Evolutionary conservation across 2,329 filamentous ascomycete species (phyloP).

Genomic region (Aureobasidium sp.): DNA sequence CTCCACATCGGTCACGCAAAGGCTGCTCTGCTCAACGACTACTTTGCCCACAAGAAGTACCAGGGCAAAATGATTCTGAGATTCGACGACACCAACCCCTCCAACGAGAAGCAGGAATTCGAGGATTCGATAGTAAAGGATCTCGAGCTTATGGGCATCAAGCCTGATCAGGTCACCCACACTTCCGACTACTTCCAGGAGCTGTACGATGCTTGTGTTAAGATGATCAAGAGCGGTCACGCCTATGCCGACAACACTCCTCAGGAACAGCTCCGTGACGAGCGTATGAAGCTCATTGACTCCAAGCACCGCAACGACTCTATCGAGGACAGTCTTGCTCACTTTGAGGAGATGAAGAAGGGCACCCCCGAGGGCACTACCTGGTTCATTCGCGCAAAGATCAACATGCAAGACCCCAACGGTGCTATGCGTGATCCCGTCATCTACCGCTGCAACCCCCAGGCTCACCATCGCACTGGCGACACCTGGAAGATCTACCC

Average conservation of each 20-base stretch:
- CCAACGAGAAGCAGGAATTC: constrained; percentile 95
- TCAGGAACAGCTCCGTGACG: constrained; percentile 73
- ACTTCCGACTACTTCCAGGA: constrained; percentile 95
- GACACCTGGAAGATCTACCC: constrained; percentile 73
- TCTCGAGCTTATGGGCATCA: constrained; percentile 81
- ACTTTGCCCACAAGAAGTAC: constrained; percentile 91
- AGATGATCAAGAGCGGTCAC: constrained; percentile 73
- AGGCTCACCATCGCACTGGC: constrained; percentile 65
- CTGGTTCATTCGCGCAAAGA: constrained; percentile 88
- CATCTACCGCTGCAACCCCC: constrained; percentile 81
- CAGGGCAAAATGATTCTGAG: constrained; percentile 83
- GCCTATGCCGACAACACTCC: constrained; percentile 91
- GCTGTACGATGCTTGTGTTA: constrained; percentile 76
- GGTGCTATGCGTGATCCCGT: constrained; percentile 91
- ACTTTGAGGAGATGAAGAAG: constrained; percentile 85
- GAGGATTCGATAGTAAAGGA: constrained; percentile 92
- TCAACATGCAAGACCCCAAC: constrained; percentile 82
- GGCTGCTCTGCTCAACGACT: constrained; percentile 87
- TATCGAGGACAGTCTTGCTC: constrained; percentile 72
- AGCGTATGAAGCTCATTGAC: constrained; percentile 73
- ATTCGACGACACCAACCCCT: constrained; percentile 95
- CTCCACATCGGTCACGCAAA: constrained; percentile 96
- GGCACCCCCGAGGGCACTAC: constrained; percentile 65
- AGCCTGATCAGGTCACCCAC: constrained; percentile 76
- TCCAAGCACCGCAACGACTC: constrained; percentile 69